A percentile compares a stretch with the other conserved stretches of the same genome.
Evolutionary conservation across 1,139 yeast genomes (phyloP).

Genomic region (Lodderomyces jiufengensis): DNA sequence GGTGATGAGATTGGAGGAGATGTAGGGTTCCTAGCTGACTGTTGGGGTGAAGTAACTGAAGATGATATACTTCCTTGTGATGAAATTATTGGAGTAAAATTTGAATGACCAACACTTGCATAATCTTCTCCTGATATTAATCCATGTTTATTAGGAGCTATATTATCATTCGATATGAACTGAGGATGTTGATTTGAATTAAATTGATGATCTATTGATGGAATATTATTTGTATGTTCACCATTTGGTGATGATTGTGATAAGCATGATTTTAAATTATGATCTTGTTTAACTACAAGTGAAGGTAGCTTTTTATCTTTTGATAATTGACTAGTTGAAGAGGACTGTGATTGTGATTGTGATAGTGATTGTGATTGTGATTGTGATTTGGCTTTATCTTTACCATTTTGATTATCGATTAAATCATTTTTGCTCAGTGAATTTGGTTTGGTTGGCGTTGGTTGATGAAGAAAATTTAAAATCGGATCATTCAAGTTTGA

Average conservation of each 20-base stretch:
- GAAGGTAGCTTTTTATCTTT: constrained; percentile 10
- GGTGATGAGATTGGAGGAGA: constrained; percentile 1
- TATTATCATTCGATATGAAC: constrained; percentile 18
- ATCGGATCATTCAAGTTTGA: too few species aligned
- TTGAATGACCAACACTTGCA: constrained; percentile 1
- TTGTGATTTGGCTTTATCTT: too few species aligned
- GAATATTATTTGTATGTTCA: neutral
- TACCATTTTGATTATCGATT: too few species aligned
- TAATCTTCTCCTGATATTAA: constrained; percentile 7
- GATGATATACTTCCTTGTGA: constrained; percentile 9
- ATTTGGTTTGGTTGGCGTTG: too few species aligned
- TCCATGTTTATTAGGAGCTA: constrained; percentile 26
- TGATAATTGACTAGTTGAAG: neutral
- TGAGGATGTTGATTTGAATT: constrained; percentile 18
- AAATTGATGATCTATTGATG: constrained; percentile 1
- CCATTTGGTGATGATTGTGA: constrained; percentile 12
- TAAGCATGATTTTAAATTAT: constrained; percentile 23
- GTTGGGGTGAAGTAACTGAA: constrained; percentile 9
- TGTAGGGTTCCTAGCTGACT: neutral
- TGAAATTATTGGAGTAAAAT: constrained; percentile 4
- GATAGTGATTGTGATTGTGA: too few species aligned
- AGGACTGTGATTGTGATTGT: too few species aligned
- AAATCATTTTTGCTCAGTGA: too few species aligned
- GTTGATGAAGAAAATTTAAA: too few species aligned
- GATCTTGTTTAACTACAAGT: constrained; percentile 21